Evolutionary conservation across 2,329 filamentous ascomycete species (phyloP).

Genomic region (Aaosphaeria arxii): DNA sequence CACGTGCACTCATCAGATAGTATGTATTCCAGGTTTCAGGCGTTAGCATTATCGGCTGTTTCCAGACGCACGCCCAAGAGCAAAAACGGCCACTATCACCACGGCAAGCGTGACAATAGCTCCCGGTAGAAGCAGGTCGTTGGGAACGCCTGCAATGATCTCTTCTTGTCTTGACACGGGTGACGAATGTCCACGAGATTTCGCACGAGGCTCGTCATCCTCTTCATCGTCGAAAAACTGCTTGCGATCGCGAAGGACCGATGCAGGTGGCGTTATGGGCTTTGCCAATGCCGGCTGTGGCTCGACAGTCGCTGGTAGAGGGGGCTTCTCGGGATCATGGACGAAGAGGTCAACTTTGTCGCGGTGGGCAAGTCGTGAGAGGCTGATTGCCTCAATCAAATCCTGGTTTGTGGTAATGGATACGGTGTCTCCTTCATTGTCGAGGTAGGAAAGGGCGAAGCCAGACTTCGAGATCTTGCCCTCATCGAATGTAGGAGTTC

Average conservation of each 20-base stretch:
- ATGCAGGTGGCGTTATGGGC: conserved; percentile 53
- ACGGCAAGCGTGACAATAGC: conserved; percentile 94
- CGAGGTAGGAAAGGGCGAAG: conserved; percentile 91
- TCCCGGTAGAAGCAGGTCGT: conserved; percentile 88
- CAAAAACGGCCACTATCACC: conserved; percentile 90
- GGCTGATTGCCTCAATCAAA: conserved; percentile 80
- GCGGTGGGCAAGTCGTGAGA: conserved; percentile 71
- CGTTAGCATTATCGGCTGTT: too few relatives aligned
- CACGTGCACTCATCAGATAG: not conserved
- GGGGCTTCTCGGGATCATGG: conserved; percentile 87
- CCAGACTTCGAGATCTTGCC: conserved; percentile 74
- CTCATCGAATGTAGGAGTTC: conserved; percentile 72
- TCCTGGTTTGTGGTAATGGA: conserved; percentile 96
- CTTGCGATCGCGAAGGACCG: conserved; percentile 46
- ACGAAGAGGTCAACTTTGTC: conserved; percentile 98
- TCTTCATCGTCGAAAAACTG: conserved; percentile 54
- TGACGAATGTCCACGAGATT: conserved; percentile 45
- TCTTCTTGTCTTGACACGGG: conserved; percentile 59
- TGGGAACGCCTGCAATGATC: conserved; percentile 86
- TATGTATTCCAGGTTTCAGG: not conserved
- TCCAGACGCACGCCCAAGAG: conserved; percentile 67
- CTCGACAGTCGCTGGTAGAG: conserved; percentile 63
- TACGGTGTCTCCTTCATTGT: conserved; percentile 94
- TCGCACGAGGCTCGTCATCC: conserved; percentile 51
- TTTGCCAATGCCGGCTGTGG: conserved; percentile 54